phyloP scores from a whole-genome alignment of 2,329 filamentous ascomycete genomes.

The Penicillium decumbens region DNA sequence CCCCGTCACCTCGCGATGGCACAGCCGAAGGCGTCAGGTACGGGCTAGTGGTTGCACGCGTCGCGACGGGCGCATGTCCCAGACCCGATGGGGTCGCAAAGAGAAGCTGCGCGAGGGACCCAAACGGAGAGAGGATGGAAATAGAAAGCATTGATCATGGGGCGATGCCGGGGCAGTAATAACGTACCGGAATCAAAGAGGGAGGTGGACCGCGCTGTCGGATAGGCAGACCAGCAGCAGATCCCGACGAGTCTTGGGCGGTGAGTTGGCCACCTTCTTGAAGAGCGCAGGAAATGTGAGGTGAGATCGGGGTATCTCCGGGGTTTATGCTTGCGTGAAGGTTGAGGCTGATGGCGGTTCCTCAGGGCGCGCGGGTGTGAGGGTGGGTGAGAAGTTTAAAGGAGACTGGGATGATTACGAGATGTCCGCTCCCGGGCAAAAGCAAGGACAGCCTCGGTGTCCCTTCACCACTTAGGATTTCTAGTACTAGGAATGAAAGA shows the following conservation, averaged over 20 bases:
- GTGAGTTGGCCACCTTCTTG: neutral
- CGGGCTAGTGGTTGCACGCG: slow-evolving; percentile 14
- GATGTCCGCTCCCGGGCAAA: slow-evolving; percentile 19
- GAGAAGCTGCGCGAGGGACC: slow-evolving; percentile 1
- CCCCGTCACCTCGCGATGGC: slow-evolving; percentile 13
- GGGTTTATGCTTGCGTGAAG: neutral
- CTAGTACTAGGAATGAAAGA: neutral
- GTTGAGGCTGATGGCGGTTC: slow-evolving; percentile 8
- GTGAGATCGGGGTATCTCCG: neutral
- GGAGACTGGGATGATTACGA: slow-evolving; percentile 18
- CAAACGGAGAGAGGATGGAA: neutral
- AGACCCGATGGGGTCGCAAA: neutral
- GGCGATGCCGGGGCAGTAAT: slow-evolving; percentile 4
- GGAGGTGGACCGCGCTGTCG: slow-evolving; percentile 13
- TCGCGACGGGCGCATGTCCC: slow-evolving; percentile 19
- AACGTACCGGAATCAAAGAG: slow-evolving; percentile 22
- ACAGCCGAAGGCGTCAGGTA: slow-evolving; percentile 3
- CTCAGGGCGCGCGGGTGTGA: slow-evolving; percentile 12
- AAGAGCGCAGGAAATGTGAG: neutral
- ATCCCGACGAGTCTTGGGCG: neutral
- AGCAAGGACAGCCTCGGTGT: slow-evolving; percentile 9
- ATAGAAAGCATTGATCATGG: neutral
- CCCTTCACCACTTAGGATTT: slow-evolving; percentile 5
- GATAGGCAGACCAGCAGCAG: neutral
- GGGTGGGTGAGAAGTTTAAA: slow-evolving; percentile 16